phyloP scores from a whole-genome alignment of 345 rosid species.

The Raphanus raphanistrum region DNA sequence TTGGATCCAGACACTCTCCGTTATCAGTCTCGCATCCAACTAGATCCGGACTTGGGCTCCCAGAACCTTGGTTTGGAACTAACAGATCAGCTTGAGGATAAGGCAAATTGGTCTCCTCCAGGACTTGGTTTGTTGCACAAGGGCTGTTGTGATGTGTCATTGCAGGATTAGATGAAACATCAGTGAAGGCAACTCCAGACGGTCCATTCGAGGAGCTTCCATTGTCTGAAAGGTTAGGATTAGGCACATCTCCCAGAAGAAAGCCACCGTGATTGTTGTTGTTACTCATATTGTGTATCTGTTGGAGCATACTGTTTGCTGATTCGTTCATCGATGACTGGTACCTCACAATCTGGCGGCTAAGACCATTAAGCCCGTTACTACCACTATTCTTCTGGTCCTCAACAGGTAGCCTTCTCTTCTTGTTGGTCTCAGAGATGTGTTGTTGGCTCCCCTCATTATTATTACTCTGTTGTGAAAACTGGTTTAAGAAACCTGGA shows the following conservation, averaged over 20 bases:
- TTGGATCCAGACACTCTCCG: conserved; percentile 51
- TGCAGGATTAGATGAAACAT: conserved; percentile 45
- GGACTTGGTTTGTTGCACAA: conserved; percentile 29
- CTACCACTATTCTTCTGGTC: conserved; percentile 47
- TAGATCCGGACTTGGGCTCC: conserved; percentile 37
- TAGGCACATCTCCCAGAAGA: conserved; percentile 46
- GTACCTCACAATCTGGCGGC: conserved; percentile 74
- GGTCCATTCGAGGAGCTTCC: conserved; percentile 45
- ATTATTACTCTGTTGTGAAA: conserved; percentile 48
- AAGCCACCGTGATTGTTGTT: conserved; percentile 31
- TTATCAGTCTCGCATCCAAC: conserved; percentile 42
- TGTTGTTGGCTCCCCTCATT: conserved; percentile 50
- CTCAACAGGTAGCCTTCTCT: conserved; percentile 71
- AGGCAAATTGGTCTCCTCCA: conserved; percentile 24
- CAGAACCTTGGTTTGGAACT: conserved; percentile 40
- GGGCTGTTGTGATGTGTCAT: conserved; percentile 11
- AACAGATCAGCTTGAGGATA: conserved; percentile 21
- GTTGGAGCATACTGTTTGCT: conserved; percentile 65
- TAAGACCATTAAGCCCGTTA: conserved; percentile 45
- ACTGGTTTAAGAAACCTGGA: conserved; percentile 77
- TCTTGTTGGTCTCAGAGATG: conserved; percentile 66
- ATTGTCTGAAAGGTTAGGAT: conserved; percentile 45
- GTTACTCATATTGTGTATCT: conserved; percentile 55
- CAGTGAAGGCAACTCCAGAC: conserved; percentile 50
- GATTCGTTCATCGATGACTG: conserved; percentile 71